Percentiles rank a stretch among this genome's conserved stretches.
Conservation (phyloP, 257 asterid genomes). For the Solanum pimpinellifolium region DNA sequence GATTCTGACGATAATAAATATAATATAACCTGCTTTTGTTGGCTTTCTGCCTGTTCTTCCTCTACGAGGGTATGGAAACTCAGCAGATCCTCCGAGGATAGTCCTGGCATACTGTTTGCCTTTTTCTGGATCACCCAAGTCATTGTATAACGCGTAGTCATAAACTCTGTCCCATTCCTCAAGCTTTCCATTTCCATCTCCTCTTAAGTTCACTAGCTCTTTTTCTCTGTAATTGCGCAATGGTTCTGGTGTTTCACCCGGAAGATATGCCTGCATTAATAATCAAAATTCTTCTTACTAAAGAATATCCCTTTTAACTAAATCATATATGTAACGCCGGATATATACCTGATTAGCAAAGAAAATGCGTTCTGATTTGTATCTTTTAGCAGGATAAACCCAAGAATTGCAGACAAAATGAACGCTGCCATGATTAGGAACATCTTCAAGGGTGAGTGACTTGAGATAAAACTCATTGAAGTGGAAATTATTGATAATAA, state of each 20-base stretch:
- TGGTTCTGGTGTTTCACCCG: conserved; percentile 54
- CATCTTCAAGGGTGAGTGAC: conserved; percentile 51
- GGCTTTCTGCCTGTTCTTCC: conserved; percentile 66
- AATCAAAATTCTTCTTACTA: neutral
- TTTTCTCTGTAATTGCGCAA: conserved; percentile 46
- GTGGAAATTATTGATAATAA: conserved; percentile 40
- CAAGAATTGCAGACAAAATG: conserved; percentile 77
- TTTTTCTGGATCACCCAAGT: conserved; percentile 65
- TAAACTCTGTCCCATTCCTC: conserved; percentile 72
- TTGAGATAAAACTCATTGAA: conserved; percentile 61
- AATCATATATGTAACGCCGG: neutral
- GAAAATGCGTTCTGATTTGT: conserved; percentile 47
- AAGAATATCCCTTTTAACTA: neutral
- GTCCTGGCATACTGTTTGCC: conserved; percentile 40
- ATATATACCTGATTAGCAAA: conserved; percentile 52
- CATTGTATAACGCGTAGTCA: conserved; percentile 62
- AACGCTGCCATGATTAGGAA: conserved; percentile 53
- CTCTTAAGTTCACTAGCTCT: conserved; percentile 50
- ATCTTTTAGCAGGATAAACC: conserved; percentile 49
- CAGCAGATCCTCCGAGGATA: conserved; percentile 54
- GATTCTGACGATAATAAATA: no score
- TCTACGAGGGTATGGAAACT: conserved; percentile 73
- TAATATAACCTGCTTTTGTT: conserved; percentile 30
- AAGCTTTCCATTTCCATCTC: conserved; percentile 51
- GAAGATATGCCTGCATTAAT: conserved; percentile 47